phyloP scores from a whole-genome alignment of 2,329 filamentous ascomycete species.

The Corynespora cassiicola region DNA sequence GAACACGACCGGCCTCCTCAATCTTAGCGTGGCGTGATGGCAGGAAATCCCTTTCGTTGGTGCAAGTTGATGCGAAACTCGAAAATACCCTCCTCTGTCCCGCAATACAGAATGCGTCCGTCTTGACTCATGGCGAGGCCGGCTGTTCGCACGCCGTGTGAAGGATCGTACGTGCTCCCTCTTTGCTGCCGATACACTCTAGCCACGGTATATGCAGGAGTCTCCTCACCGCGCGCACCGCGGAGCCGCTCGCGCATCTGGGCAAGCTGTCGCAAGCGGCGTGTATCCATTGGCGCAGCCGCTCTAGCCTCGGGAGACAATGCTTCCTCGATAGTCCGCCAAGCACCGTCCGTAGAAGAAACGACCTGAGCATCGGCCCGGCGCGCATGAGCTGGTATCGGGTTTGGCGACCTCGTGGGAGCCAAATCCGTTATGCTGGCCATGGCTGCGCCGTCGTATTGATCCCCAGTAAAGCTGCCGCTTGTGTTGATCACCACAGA shows the following conservation, averaged over 20 bases:
- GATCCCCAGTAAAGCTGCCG: too few relatives aligned
- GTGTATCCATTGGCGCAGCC: conserved; percentile 16
- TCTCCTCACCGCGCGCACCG: conserved; percentile 32
- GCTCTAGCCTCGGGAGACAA: conserved; percentile 45
- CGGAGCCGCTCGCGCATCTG: conserved; percentile 46
- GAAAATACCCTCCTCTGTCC: conserved; percentile 74
- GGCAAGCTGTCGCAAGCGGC: conserved; percentile 43
- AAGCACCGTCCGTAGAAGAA: conserved; percentile 49
- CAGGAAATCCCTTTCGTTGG: conserved; percentile 60
- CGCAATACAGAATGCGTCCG: conserved; percentile 54
- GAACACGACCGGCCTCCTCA: too few relatives aligned
- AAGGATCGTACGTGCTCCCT: conserved; percentile 33
- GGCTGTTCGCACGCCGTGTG: conserved; percentile 52
- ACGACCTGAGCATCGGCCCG: conserved; percentile 37
- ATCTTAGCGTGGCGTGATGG: conserved; percentile 45
- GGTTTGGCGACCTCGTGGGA: conserved; percentile 37
- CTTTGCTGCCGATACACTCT: conserved; percentile 28
- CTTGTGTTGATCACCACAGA: conserved; percentile 43
- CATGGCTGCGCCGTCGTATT: conserved; percentile 32
- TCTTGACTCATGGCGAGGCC: conserved; percentile 57
- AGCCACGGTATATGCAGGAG: too few relatives aligned
- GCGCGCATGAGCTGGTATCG: conserved; percentile 38
- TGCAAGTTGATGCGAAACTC: conserved; percentile 73
- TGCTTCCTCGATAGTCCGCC: conserved; percentile 57
- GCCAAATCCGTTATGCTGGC: conserved; percentile 36